Conservation (phyloP, 1,284 basidiomycete species). For the Austropuccinia psidii region DNA sequence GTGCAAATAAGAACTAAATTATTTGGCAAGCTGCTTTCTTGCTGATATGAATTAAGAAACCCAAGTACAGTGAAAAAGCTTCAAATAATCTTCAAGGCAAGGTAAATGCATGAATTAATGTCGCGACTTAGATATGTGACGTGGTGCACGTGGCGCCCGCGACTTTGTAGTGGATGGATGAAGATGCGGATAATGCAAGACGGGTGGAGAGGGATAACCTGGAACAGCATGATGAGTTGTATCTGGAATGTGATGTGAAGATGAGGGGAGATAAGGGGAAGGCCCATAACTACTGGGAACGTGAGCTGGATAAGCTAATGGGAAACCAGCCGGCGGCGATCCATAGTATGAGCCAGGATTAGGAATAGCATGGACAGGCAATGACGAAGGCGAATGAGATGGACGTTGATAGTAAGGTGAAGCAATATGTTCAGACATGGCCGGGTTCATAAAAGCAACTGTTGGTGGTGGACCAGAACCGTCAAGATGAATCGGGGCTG, state of each 20-base stretch:
- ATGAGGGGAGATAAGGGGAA: conserved; percentile 3
- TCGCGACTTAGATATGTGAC: too few species aligned
- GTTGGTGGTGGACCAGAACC: conserved; percentile 10
- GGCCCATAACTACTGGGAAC: not conserved
- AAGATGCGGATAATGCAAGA: not conserved
- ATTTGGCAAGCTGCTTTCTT: too few species aligned
- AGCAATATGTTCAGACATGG: too few species aligned
- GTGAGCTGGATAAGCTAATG: not conserved
- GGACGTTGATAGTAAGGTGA: conserved; percentile 22
- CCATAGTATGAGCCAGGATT: conserved; percentile 4
- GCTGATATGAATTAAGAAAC: too few species aligned
- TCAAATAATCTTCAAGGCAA: too few species aligned
- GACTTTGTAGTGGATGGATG: not conserved
- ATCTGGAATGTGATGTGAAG: conserved; percentile 23
- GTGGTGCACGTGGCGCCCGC: too few species aligned
- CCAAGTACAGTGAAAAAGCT: too few species aligned
- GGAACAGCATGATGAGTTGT: not conserved
- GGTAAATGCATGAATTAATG: too few species aligned
- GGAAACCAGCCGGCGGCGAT: conserved; percentile 7
- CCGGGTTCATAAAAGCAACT: not conserved
- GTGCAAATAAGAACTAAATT: too few species aligned
- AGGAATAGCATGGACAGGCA: not conserved
- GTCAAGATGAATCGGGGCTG: conserved; percentile 17
- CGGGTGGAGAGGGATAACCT: not conserved
- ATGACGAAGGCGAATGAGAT: conserved; percentile 17